Base-by-base conservation (phyloP, 208 protist genomes). In the Jaenimonas drosophilae region DNA sequence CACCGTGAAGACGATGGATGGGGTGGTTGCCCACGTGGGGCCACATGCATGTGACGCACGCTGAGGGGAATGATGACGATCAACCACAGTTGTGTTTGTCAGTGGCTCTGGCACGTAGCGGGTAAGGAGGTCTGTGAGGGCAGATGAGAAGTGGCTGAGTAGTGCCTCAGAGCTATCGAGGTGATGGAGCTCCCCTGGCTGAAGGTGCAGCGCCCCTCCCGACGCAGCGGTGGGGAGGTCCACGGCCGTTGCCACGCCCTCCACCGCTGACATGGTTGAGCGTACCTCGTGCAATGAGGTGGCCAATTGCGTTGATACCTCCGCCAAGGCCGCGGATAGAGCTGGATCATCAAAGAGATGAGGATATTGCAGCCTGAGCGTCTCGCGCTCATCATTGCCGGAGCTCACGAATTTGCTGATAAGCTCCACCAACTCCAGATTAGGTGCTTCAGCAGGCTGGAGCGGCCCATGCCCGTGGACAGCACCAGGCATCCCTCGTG, bases 1-100 rank as follows among this genome's bases (percentile, higher is more conserved):
- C 17, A 91, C 53, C 20, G 57, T 24, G 5, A 91, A 41, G 17
- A 87, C 70, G 7, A 91, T 19, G 7, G 54, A 11, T 5, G 55
- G 25, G 12, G 52, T 34, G 30, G 66, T 20, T 38, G 68, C 44
- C 70, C 71, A 80, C n/a, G n/a, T n/a, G n/a, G n/a, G n/a, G n/a
- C n/a, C n/a, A n/a, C n/a, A n/a, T n/a, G n/a, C n/a, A n/a, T n/a
- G n/a, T n/a, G n/a, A n/a, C n/a, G n/a, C n/a, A n/a, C n/a, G n/a
- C n/a, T n/a, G n/a, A n/a, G n/a, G n/a, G n/a, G n/a, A n/a, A n/a
- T n/a, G n/a, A n/a, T n/a, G n/a, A n/a, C n/a, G n/a, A n/a, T n/a
- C n/a, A n/a, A n/a, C n/a, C n/a, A n/a, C n/a, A n/a, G n/a, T n/a
- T n/a, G n/a, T n/a, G n/a, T n/a, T n/a, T n/a, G n/a, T n/a, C n/a